Percentiles rank a stretch among this genome's conserved stretches.
Evolutionary conservation across 768 basidiomycete species (phyloP).

Genomic region (Lactarius evosmus): DNA sequence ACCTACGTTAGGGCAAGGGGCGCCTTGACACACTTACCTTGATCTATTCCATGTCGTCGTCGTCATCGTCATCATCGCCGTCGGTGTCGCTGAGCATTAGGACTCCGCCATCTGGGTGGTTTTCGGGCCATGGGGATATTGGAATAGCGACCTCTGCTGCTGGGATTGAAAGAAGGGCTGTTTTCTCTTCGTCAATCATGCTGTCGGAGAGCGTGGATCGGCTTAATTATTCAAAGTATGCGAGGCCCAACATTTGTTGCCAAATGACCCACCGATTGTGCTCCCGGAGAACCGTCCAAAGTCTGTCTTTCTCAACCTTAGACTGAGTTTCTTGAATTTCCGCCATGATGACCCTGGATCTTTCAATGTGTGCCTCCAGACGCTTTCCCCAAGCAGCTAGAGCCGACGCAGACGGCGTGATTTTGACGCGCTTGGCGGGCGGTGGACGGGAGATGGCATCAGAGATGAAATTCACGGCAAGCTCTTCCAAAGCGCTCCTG

Average conservation of each 20-base stretch:
- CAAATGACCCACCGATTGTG: conserved; percentile 47
- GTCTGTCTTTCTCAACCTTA: conserved; percentile 48
- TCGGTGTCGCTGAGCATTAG: conserved; percentile 46
- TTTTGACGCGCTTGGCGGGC: conserved; percentile 24
- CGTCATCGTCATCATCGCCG: conserved; percentile 37
- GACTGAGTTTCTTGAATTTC: conserved; percentile 41
- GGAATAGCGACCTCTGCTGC: conserved; percentile 3
- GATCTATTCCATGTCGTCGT: conserved; percentile 11
- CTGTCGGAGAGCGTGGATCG: conserved; percentile 31
- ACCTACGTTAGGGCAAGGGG: conserved; percentile 2
- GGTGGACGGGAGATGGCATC: conserved; percentile 23
- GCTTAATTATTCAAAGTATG: conserved; percentile 14
- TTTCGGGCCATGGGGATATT: conserved; percentile 42
- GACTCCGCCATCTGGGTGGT: conserved; percentile 39
- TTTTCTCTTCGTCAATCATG: conserved; percentile 36
- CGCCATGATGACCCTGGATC: conserved; percentile 49
- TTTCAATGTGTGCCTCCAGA: conserved; percentile 48
- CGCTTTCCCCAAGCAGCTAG: conserved; percentile 45
- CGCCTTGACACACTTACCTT: conserved; percentile 19
- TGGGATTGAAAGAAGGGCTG: conserved; percentile 7
- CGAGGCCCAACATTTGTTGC: not conserved
- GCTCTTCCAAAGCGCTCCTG: conserved; percentile 9
- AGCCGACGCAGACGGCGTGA: conserved; percentile 24
- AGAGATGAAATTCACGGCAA: conserved; percentile 18
- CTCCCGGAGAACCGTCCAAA: conserved; percentile 46